Evolutionary conservation across 257 asterid species (phyloP).

Genomic region (Plantago major): DNA sequence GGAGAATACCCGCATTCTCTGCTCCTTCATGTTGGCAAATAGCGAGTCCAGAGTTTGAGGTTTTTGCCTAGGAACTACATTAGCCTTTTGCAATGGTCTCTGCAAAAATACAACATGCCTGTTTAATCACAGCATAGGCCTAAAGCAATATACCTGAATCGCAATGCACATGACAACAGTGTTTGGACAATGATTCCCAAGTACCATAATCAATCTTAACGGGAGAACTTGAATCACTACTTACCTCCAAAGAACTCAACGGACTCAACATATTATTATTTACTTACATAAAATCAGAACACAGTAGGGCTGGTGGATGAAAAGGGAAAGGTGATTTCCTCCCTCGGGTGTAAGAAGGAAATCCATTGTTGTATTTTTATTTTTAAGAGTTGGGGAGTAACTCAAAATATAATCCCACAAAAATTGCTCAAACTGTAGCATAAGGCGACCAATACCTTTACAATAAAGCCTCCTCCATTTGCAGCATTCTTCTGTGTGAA

Average conservation of each 20-base stretch:
- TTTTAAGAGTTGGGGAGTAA: neutral
- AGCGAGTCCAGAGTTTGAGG: conserved; percentile 80
- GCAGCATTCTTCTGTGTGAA: conserved; percentile 38
- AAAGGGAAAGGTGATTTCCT: no score
- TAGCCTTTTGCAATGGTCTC: conserved; percentile 42
- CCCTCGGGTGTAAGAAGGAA: neutral
- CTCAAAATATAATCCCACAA: neutral
- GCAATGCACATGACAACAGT: neutral
- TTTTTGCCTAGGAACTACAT: conserved; percentile 40
- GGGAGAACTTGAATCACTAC: no score
- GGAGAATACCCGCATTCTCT: conserved; percentile 47
- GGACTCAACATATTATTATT: no score
- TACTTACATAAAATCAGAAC: no score
- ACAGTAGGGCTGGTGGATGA: no score
- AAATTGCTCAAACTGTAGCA: neutral
- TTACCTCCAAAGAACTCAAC: no score
- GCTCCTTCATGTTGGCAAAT: conserved; percentile 88
- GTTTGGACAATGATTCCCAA: neutral
- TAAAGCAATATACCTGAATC: neutral
- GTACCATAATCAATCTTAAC: neutral
- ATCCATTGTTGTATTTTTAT: neutral
- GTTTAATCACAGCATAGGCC: neutral
- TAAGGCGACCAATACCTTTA: conserved; percentile 41
- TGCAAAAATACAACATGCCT: conserved; percentile 22
- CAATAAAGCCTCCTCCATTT: conserved; percentile 42